Evolutionary conservation across 352 stramenopile species (phyloP).

Genomic region (Pythium sukuiense): DNA sequence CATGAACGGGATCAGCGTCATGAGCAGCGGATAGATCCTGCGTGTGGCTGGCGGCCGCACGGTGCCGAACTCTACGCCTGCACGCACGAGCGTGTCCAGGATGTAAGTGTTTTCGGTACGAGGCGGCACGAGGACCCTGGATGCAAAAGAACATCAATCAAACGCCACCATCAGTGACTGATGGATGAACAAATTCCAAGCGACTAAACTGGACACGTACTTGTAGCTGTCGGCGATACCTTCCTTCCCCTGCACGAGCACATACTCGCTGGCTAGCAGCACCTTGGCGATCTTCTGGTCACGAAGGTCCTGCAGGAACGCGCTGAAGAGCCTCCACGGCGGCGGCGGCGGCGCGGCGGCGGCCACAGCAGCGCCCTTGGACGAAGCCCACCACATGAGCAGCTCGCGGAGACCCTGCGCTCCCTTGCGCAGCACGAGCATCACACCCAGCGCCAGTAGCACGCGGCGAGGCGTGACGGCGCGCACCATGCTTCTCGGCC

Average conservation of each 20-base stretch:
- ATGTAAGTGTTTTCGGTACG: conserved; percentile 73
- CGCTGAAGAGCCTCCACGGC: conserved; percentile 70
- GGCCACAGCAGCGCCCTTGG: conserved; percentile 14
- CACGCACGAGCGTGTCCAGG: conserved; percentile 54
- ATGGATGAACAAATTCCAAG: background rate
- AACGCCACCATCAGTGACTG: background rate
- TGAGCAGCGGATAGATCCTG: conserved; percentile 49
- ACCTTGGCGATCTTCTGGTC: conserved; percentile 59
- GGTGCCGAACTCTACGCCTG: conserved; percentile 72
- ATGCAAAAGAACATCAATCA: background rate
- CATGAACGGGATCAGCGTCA: conserved; percentile 77
- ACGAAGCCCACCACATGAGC: conserved; percentile 26
- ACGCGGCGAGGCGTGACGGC: conserved; percentile 28
- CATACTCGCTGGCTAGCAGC: conserved; percentile 57
- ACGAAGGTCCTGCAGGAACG: conserved; percentile 55
- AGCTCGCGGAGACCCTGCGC: conserved; percentile 32
- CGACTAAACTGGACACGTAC: conserved; percentile 31
- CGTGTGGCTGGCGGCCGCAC: conserved; percentile 46
- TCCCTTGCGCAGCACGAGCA: conserved; percentile 44
- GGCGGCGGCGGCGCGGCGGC: conserved; percentile 19
- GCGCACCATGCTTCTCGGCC: conserved; percentile 9
- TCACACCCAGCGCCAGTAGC: conserved; percentile 39
- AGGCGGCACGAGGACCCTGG: conserved; percentile 70
- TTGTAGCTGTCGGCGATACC: conserved; percentile 44
- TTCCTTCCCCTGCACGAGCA: conserved; percentile 53